Evolutionary conservation across 768 basidiomycete genomes (phyloP), one percentile per base, ranked within the genome.

Genomic region (Baorangia bicolor): DNA sequence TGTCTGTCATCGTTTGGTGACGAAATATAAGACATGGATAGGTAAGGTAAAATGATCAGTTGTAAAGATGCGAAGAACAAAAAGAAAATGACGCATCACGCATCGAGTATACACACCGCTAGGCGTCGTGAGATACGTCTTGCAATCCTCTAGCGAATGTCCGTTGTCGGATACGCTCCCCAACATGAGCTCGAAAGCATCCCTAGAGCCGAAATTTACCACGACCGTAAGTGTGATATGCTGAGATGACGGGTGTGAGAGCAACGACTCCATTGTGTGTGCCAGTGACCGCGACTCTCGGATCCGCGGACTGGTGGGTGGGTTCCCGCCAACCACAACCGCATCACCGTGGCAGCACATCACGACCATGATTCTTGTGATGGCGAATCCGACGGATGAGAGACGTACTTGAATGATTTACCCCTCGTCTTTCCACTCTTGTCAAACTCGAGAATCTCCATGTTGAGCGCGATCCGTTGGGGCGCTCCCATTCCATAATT

Each of bases 151-250:
- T 59, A 96, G 91, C 4, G 85, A 83, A 62, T 91, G 84, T 0
- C 87, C 88, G 35, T 87, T 87, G 47, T 75, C 80, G 1, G 81
- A 76, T 5, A 98, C 84, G 63, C 91, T 94, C 45, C 84, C 75
- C 16, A 98, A 73, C 93, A 96, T 96, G 64, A 85, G 82, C 33
- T 82, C 78, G 75, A 98, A 98, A 0, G 83, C 86, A 75, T 99
- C 95, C 67, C 93, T 93, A 68, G 16, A 41, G 25, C 49, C 30
- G 8, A 30, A 50, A 44, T 25, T 64, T 57, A 41, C 52, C 55
- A 63, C 59, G 64, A 41, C 2, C 55, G 59, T 66, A 51, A 67
- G 64, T 34, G 23, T 23, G 53, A 41, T n/a, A n/a, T 31, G 43
- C 7, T 37, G 16, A 30, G 37, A 47, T 9, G 40, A 55, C 50